These are phyloP conservation scores for Tolypocladium album DNA, from an alignment of 2,329 filamentous ascomycete genomes.

Conservation along the genomic window DNA sequence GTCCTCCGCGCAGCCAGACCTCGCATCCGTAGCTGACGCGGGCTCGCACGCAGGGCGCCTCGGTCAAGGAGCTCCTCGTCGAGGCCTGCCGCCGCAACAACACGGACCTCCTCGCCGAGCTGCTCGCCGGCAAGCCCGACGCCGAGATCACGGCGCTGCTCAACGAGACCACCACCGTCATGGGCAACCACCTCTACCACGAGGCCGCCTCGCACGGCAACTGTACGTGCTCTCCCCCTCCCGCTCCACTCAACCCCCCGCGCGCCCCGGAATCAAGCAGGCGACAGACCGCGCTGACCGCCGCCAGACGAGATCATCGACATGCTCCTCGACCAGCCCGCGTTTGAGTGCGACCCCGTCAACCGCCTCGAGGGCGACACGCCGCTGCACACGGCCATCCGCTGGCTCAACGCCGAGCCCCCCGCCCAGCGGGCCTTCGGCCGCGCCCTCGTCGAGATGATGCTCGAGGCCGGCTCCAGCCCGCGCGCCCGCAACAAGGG, in stretches of 20 bases:
- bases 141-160: slow-evolving; percentile 64
- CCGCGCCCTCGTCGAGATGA: slow-evolving; percentile 60
- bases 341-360: slow-evolving; percentile 74
- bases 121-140: slow-evolving; percentile 52
- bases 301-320: slow-evolving; percentile 68
- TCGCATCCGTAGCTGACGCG: background rate
- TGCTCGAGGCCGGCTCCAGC: slow-evolving; percentile 66
- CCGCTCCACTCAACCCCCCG: too few species aligned
- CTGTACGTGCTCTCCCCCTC: slow-evolving; percentile 50
- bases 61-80: slow-evolving; percentile 73
- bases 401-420: slow-evolving; percentile 62
- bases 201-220: slow-evolving; percentile 78
- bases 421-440: slow-evolving; percentile 54
- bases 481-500: slow-evolving; percentile 56
- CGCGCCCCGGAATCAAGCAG: too few species aligned
- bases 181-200: slow-evolving; percentile 85
- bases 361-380: slow-evolving; percentile 65
- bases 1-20: too few species aligned
- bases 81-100: slow-evolving; percentile 94
- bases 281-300: too few species aligned
- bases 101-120: slow-evolving; percentile 67
- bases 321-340: slow-evolving; percentile 69
- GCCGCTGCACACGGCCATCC: slow-evolving; percentile 67
- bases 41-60: slow-evolving; percentile 55
- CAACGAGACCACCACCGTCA: slow-evolving; percentile 73